Conservation (phyloP, 2,329 filamentous ascomycete species). For the Trichoderma brevicompactum region DNA sequence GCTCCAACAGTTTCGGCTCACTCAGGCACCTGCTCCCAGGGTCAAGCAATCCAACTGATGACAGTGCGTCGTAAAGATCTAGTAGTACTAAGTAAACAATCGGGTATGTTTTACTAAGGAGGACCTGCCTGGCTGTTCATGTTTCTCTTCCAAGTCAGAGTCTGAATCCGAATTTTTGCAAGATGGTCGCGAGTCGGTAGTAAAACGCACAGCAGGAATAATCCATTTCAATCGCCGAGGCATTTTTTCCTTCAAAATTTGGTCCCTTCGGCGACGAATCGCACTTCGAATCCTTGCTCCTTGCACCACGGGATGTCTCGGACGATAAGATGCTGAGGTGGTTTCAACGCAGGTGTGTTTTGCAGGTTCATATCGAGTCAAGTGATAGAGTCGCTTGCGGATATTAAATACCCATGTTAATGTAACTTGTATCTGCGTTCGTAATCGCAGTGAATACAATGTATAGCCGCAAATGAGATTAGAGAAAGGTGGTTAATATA, state of each 20-base stretch:
- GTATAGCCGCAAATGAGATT: background rate
- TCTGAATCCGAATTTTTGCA: background rate
- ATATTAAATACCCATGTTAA: background rate
- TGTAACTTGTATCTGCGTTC: background rate
- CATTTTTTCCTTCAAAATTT: background rate
- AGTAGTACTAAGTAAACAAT: background rate
- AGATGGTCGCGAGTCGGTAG: conserved; percentile 2
- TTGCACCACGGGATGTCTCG: background rate
- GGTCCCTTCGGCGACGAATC: background rate
- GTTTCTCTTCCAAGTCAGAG: conserved; percentile 4
- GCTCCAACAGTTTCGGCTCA: conserved; percentile 39
- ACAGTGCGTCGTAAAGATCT: conserved; percentile 19
- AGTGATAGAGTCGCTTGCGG: too few relatives aligned
- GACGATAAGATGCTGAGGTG: background rate
- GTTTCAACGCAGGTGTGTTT: background rate
- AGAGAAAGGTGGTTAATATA: background rate
- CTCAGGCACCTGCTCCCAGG: conserved; percentile 1
- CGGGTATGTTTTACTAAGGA: background rate
- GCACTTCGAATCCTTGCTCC: background rate
- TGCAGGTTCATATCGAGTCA: too few relatives aligned
- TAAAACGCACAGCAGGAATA: conserved; percentile 5
- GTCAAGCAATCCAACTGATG: background rate
- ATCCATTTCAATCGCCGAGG: conserved; percentile 12
- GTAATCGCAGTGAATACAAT: background rate
- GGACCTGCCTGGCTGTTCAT: conserved; percentile 2